Base-by-base conservation (phyloP, 176 grass and related monocot species). In the Bolboschoenus planiculmis region DNA sequence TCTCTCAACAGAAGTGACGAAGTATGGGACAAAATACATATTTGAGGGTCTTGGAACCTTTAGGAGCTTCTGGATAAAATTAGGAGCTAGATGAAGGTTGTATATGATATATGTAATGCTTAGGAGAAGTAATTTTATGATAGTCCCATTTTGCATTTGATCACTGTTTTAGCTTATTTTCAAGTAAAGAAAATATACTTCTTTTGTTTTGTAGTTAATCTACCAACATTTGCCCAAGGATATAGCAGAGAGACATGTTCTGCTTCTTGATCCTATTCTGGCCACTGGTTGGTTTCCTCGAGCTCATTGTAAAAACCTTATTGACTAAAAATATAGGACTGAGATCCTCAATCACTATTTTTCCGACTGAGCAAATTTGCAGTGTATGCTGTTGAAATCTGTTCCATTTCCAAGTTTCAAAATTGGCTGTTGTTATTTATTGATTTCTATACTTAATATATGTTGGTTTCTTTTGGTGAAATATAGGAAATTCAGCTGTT, bases 221-320 rank as follows among this genome's bases (percentile, higher is more conserved):
- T 98, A 98, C 70, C 86, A 95, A 68, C 92, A 95, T 63, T 81
- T 98, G 20, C 96, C 96, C 18, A 63, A 85, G 63, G 96, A 98
- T 71, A 92, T 98, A 76, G 83, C 90, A 82, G 82, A 93, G 36
- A 87, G 96, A 9, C 91, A 98, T 90, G 92, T 98, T 88, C 65
- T 95, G 83, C 92, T 98, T 77, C 75, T 98, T 84, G 92, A 98
- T 85, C 96, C 96, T 78, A 91, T 98, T 81, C 90, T 98, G 60
- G 96, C 90, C 51, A 98, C 92, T 83, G 96, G 92, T 94, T 86
- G 80, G 92, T 55, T 70, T 84, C 30, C 16, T 65, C 4, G 30
- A 70, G 42, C 15, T n/a, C n/a, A n/a, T n/a, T n/a, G n/a, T n/a
- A n/a, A n/a, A n/a, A n/a, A n/a, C n/a, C n/a, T n/a, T n/a, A n/a